phyloP scores from a whole-genome alignment of 805 yeast species.

The Starmerella riodocensis region DNA sequence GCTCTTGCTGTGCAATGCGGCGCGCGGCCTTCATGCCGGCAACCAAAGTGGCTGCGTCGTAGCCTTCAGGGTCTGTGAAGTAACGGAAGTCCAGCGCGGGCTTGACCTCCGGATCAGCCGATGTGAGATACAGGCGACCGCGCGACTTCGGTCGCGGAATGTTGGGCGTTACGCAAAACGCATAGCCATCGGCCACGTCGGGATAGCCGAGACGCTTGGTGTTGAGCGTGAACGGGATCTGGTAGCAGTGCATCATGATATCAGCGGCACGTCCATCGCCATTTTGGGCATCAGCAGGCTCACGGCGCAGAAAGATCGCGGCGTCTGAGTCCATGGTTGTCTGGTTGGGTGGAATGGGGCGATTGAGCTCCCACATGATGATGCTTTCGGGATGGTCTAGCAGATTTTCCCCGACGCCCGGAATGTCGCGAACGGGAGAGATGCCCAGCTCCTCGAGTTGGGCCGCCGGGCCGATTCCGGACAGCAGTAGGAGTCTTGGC shows the following conservation, averaged over 20 bases:
- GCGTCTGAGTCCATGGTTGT: conserved; percentile 17
- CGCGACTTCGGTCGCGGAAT: conserved; percentile 16
- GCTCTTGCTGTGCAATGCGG: conserved; percentile 25
- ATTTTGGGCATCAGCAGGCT: conserved; percentile 7
- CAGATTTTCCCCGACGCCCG: conserved; percentile 28
- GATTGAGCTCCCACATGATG: conserved; percentile 14
- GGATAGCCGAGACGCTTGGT: conserved; percentile 12
- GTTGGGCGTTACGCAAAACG: conserved; percentile 16
- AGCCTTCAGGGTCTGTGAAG: conserved; percentile 23
- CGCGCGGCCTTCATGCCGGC: conserved; percentile 27
- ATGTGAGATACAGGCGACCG: conserved; percentile 11
- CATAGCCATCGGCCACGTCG: conserved; percentile 9
- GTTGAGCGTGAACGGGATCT: conserved; percentile 15
- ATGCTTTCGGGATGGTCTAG: conserved; percentile 25
- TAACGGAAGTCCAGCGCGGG: conserved; percentile 16
- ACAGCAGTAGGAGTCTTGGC: conserved; percentile 27
- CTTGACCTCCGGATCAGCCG: conserved; percentile 11
- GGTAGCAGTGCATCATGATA: conserved; percentile 17
- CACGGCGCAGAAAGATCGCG: conserved; percentile 12
- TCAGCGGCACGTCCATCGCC: conserved; percentile 12
- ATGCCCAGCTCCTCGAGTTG: conserved; percentile 25
- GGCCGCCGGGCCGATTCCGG: conserved; percentile 26
- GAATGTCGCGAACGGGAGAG: conserved; percentile 23
- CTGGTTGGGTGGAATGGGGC: conserved; percentile 12
- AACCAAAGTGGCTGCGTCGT: conserved; percentile 27